These are phyloP conservation scores for Boletus bicolor DNA, from an alignment of 768 basidiomycete species.

Conservation along the genomic window DNA sequence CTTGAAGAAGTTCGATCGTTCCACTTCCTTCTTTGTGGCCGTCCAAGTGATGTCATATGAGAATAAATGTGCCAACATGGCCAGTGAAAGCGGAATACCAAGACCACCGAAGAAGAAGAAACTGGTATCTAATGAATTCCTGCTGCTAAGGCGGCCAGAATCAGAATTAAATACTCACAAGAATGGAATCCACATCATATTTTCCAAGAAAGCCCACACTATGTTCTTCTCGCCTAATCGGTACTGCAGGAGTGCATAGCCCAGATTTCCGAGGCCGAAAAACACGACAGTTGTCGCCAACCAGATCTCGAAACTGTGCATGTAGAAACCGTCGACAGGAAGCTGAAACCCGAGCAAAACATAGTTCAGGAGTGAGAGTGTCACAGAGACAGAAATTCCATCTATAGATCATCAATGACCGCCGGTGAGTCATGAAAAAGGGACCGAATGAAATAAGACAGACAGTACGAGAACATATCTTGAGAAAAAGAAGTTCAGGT, in stretches of 20 bases:
- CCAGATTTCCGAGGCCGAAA: conserved; percentile 68
- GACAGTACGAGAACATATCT: conserved; percentile 55
- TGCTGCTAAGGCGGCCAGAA: not conserved
- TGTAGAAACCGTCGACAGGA: conserved; percentile 71
- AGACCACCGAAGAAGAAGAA: conserved; percentile 60
- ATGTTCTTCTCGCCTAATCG: conserved; percentile 48
- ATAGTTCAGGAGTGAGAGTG: conserved; percentile 71
- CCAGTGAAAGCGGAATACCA: conserved; percentile 49
- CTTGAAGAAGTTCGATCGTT: conserved; percentile 86
- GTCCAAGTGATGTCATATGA: conserved; percentile 59
- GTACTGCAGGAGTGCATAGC: conserved; percentile 71
- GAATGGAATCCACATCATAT: conserved; percentile 33
- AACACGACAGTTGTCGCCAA: conserved; percentile 76
- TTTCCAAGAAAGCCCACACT: conserved; percentile 26
- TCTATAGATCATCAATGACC: conserved; percentile 11
- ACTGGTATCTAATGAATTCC: conserved; percentile 14
- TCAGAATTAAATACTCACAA: conserved; percentile 28
- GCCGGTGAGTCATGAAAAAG: not conserved
- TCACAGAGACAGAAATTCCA: conserved; percentile 65
- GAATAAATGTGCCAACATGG: conserved; percentile 54
- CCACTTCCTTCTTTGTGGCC: conserved; percentile 76
- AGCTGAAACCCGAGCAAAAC: conserved; percentile 70
- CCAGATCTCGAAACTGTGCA: conserved; percentile 80
- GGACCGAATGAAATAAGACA: conserved; percentile 16
- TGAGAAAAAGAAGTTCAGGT: not conserved